Evolutionary conservation across 257 asterid species (phyloP), one percentile per base, ranked within the genome.

Genomic region (Penstemon davidsonii): DNA sequence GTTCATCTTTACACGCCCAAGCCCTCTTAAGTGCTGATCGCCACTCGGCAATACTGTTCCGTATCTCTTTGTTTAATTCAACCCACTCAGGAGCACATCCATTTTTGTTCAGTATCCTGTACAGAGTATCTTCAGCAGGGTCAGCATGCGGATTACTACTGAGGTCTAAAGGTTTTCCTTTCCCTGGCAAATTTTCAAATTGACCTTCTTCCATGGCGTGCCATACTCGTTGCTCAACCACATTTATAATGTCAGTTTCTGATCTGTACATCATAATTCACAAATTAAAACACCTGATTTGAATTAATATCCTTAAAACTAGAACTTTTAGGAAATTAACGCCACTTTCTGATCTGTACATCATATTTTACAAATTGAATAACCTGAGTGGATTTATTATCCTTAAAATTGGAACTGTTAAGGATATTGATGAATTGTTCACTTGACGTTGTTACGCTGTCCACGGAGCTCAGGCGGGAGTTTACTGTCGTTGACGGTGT

Each of bases 51-150:
- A 87, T 78, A 43, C 74, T 78, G 70, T 42, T 75, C 59, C 96
- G 77, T 69, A 89, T 86, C 75, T 87, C 95, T 72, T 89, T 92
- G 83, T 92, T 89, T n/a, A 87, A 85, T 71, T 92, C 98, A 37
- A 92, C 88, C 96, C 98, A 92, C 80, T 89, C 94, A 0, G 96
- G 98, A 5, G 98, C 96, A 76, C 89, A 92, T 25, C 92, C 92
- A 47, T 92, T 92, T 64, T 81, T 86, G 59, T 88, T 86, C 7
- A 89, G 90, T 68, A 89, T 84, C 80, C 95, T 77, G 73, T 92
- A 92, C 66, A 89, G 75, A 45, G 96, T 89, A 70, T 92, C 96
- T 64, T 92, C 96, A 57, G 96, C 96, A 18, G 96, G 95, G 69
- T 89, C 96, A 0, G 78, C 96, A 39, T 87, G 96, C 73, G 96